phyloP scores from a whole-genome alignment of 176 grass and related monocot genomes.

The Oryza coarctata region DNA sequence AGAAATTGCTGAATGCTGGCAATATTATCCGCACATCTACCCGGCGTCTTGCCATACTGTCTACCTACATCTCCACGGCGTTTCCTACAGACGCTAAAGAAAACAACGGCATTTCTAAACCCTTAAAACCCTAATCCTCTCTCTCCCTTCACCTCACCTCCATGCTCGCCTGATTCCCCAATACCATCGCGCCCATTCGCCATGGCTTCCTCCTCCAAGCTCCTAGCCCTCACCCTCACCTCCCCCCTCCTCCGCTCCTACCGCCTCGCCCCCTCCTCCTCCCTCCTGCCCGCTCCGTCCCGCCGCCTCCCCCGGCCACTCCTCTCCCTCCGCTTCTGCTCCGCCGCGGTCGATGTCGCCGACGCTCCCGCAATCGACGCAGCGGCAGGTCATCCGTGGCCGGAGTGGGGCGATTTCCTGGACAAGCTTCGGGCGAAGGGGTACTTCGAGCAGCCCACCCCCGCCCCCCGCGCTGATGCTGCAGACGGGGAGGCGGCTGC shows the following conservation, averaged over 20 bases:
- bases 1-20: too few relatives aligned
- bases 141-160: not conserved
- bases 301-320: conserved; percentile 26
- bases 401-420: conserved; percentile 77
- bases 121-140: conserved; percentile 47
- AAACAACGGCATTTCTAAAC: not conserved
- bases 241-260: conserved; percentile 40
- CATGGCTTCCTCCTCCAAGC: conserved; percentile 58
- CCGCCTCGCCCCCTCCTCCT: conserved; percentile 27
- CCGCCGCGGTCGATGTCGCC: conserved; percentile 17
- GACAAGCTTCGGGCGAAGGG: conserved; percentile 74
- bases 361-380: conserved; percentile 2
- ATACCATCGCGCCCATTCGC: not conserved
- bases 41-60: too few relatives aligned
- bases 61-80: too few relatives aligned
- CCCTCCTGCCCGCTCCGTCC: conserved; percentile 16
- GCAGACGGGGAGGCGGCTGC: conserved; percentile 9
- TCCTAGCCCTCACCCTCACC: conserved; percentile 40
- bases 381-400: conserved; percentile 55
- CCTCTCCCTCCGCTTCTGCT: conserved; percentile 53
- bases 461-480: not conserved
- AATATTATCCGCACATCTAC: too few relatives aligned
- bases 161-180: conserved; percentile 2
- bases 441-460: conserved; percentile 51
- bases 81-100: too few relatives aligned